Conservation (phyloP, 1,284 basidiomycete species). For the Leccinum huronense region DNA sequence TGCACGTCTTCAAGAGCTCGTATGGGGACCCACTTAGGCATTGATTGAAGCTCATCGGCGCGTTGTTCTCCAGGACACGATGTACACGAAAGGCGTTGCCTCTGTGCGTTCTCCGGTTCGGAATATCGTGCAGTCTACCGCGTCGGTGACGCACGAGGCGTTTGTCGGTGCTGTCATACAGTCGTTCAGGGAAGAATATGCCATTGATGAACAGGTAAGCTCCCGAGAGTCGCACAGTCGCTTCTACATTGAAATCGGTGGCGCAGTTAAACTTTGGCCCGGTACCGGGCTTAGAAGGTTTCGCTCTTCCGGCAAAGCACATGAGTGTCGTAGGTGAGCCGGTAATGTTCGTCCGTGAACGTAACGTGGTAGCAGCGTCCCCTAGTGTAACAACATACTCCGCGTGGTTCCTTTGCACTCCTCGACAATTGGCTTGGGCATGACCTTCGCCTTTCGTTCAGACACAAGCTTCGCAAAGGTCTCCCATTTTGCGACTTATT, state of each 20-base stretch:
- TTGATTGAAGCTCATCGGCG: neutral
- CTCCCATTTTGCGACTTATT: too few species aligned
- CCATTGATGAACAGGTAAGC: conserved; percentile 45
- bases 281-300: too few species aligned
- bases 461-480: too few species aligned
- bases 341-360: too few species aligned
- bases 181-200: conserved; percentile 72
- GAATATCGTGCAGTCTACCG: conserved; percentile 68
- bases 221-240: neutral
- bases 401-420: too few species aligned
- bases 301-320: too few species aligned
- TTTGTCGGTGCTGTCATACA: conserved; percentile 74
- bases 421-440: too few species aligned
- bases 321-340: too few species aligned
- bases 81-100: conserved; percentile 83
- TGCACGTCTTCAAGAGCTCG: neutral
- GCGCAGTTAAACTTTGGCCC: conserved; percentile 17
- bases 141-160: conserved; percentile 57
- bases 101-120: conserved; percentile 92
- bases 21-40: neutral
- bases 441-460: too few species aligned
- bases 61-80: conserved; percentile 52
- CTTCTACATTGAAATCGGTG: neutral
- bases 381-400: too few species aligned
- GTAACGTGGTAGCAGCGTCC: too few species aligned